phyloP scores from a whole-genome alignment of 2,329 filamentous ascomycete genomes.

The Chaetomium sp. region DNA sequence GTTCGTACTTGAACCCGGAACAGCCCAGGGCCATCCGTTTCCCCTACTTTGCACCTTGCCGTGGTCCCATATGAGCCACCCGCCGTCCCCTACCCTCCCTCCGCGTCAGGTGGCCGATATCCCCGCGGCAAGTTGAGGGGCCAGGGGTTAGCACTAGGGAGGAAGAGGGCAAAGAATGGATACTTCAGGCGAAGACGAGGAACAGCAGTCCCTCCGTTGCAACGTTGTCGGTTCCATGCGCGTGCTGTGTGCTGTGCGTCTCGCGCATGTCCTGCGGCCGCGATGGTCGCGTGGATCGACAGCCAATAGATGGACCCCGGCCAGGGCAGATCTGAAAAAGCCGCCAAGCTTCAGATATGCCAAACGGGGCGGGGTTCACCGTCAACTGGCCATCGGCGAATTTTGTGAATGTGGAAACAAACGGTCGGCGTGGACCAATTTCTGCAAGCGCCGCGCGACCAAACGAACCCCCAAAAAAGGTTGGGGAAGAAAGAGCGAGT shows the following conservation, averaged over 20 bases:
- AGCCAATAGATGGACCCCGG: constrained; percentile 3
- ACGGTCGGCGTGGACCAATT: too few species aligned
- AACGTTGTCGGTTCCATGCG: too few species aligned
- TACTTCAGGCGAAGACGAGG: too few species aligned
- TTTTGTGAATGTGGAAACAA: neutral
- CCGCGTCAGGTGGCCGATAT: constrained; percentile 3
- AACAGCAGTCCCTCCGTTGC: too few species aligned
- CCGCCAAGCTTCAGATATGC: neutral
- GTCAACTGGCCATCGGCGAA: neutral
- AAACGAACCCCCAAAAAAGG: neutral
- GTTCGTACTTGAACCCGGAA: too few species aligned
- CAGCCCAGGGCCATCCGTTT: too few species aligned
- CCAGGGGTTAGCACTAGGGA: neutral
- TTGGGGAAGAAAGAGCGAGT: too few species aligned
- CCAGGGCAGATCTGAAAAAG: neutral
- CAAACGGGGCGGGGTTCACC: neutral
- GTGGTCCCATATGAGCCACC: too few species aligned
- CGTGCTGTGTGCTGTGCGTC: neutral
- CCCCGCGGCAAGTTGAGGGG: constrained; percentile 7
- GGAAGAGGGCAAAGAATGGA: neutral
- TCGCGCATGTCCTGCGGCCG: constrained; percentile 2
- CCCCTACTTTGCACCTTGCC: too few species aligned
- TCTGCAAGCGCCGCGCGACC: neutral
- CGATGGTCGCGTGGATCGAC: neutral
- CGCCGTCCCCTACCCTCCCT: too few species aligned